Percentiles rank a stretch among this genome's conserved stretches.
phyloP scores from a whole-genome alignment of 2,329 filamentous ascomycete genomes.

The Metarhizium anisopliae region DNA sequence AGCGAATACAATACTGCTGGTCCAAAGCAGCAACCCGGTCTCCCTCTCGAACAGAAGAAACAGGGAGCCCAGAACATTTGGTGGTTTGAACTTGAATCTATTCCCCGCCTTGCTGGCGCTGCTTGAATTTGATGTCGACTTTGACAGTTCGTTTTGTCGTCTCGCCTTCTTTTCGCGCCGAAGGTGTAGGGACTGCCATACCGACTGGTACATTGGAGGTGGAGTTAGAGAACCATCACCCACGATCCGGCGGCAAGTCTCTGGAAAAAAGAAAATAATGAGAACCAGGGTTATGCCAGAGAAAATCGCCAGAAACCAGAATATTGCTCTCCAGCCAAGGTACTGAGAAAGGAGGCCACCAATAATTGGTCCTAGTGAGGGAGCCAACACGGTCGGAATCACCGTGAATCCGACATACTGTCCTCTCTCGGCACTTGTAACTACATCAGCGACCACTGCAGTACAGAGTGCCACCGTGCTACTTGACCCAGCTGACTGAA shows the following conservation, averaged over 20 bases:
- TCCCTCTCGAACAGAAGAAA: constrained; percentile 32
- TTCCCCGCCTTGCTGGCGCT: constrained; percentile 9
- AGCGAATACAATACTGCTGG: constrained; percentile 36
- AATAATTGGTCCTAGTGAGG: constrained; percentile 44
- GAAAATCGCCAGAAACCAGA: constrained; percentile 51
- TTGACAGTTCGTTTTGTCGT: constrained; percentile 1
- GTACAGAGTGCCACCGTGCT: constrained; percentile 48
- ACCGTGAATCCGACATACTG: constrained; percentile 47
- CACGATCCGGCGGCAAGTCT: constrained; percentile 39
- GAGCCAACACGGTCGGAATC: constrained; percentile 38
- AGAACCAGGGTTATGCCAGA: constrained; percentile 30
- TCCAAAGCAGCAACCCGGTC: constrained; percentile 34
- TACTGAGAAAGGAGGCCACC: constrained; percentile 49
- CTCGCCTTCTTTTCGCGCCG: constrained; percentile 7
- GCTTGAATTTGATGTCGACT: constrained; percentile 4
- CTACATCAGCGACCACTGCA: constrained; percentile 55
- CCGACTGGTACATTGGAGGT: constrained; percentile 25
- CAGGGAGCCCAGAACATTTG: constrained; percentile 32
- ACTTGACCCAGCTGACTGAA: constrained; percentile 50
- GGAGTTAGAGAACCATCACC: constrained; percentile 42
- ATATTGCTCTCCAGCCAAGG: constrained; percentile 51
- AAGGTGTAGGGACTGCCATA: constrained; percentile 20
- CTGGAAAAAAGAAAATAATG: constrained; percentile 42
- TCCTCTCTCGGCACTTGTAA: constrained; percentile 53
- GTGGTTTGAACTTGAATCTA: constrained; percentile 25